These are phyloP conservation scores for Solanum microdontum DNA, from an alignment of 257 asterid genomes.

Conservation along the genomic window DNA sequence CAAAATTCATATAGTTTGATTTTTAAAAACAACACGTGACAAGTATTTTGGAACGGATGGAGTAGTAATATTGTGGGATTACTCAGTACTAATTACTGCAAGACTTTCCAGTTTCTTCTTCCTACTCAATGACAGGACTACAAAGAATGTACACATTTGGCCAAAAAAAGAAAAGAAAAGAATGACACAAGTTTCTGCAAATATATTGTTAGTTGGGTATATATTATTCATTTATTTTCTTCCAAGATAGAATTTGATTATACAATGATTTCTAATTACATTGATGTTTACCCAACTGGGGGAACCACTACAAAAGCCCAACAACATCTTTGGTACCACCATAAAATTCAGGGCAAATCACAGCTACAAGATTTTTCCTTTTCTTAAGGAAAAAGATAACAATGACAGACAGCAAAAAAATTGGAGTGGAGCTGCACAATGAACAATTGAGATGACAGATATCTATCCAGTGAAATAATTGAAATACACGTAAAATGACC, in stretches of 20 bases:
- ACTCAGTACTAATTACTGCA: not conserved
- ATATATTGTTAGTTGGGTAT: not conserved
- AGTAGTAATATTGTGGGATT: not conserved
- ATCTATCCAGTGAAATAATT: not conserved
- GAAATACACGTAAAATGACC: not conserved
- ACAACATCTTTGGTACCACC: not conserved
- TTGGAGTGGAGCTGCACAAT: not conserved
- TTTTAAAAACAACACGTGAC: too few species aligned
- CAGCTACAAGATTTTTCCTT: not conserved
- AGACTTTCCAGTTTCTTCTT: not conserved
- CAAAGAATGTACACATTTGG: too few species aligned
- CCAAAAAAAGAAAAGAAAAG: not conserved
- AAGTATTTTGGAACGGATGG: not conserved
- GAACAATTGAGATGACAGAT: not conserved
- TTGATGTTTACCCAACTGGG: not conserved
- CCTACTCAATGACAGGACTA: too few species aligned
- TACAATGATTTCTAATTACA: not conserved
- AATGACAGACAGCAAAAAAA: not conserved
- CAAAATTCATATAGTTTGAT: too few species aligned
- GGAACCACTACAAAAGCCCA: not conserved
- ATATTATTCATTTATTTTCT: not conserved
- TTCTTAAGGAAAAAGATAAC: not conserved
- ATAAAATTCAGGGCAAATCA: not conserved
- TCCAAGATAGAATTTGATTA: not conserved
- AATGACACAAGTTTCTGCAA: not conserved